Percentiles rank a stretch among this genome's conserved stretches.
phyloP scores from a whole-genome alignment of 306 rosid genomes.

The Fragaria ananassa region DNA sequence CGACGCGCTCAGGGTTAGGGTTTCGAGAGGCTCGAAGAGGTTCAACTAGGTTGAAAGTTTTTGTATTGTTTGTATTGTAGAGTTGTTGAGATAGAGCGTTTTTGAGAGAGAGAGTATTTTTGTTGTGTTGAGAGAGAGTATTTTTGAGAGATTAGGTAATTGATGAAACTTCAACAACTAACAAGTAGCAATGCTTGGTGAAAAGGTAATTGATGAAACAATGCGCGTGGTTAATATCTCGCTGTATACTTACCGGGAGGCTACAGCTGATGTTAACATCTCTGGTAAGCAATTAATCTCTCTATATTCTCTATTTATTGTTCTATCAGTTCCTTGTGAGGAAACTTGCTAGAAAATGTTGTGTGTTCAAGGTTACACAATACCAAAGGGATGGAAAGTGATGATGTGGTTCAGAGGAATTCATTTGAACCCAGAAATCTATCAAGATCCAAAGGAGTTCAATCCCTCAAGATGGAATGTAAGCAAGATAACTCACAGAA shows the following conservation, averaged over 20 bases:
- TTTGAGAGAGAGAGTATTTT: too few relatives aligned
- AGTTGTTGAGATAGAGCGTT: too few relatives aligned
- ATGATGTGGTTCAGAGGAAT: conserved; percentile 38
- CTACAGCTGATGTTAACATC: conserved; percentile 33
- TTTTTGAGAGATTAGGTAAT: too few relatives aligned
- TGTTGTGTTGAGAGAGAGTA: too few relatives aligned
- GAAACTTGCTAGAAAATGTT: background rate
- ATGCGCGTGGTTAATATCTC: conserved; percentile 31
- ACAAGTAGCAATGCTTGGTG: background rate
- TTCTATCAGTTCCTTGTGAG: background rate
- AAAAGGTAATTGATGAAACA: conserved; percentile 39
- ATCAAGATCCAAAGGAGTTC: conserved; percentile 38
- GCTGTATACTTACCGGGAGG: conserved; percentile 44
- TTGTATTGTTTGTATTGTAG: too few relatives aligned
- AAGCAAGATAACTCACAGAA: conserved; percentile 16
- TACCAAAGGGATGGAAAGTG: conserved; percentile 53
- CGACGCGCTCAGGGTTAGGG: too few relatives aligned
- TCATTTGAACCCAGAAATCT: conserved; percentile 33
- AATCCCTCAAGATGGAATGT: conserved; percentile 57
- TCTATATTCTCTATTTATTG: background rate
- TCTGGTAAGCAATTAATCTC: conserved; percentile 24
- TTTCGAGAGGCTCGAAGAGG: too few relatives aligned
- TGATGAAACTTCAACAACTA: background rate
- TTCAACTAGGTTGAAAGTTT: too few relatives aligned
- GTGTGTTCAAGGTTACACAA: conserved; percentile 34